These are phyloP conservation scores for Calonectria hawksworthii DNA, from an alignment of 2,329 filamentous ascomycete genomes.

Conservation along the genomic window DNA sequence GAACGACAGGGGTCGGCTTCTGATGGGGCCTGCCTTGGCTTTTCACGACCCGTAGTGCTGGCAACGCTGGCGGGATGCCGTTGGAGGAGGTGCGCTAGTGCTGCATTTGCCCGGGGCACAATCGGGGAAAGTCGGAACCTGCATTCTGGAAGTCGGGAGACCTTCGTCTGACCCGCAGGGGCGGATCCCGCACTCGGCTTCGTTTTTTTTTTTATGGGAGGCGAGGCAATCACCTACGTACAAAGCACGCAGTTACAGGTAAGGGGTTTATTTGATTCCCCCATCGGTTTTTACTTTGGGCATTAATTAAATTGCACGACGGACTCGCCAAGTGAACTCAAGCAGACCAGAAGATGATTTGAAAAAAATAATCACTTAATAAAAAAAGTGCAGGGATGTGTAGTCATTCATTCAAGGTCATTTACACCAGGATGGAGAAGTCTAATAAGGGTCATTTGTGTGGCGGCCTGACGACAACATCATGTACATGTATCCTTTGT, in stretches of 20 bases:
- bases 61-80: conserved; percentile 38
- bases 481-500: neutral
- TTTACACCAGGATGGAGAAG: conserved; percentile 16
- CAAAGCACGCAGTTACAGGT: conserved; percentile 5
- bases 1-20: conserved; percentile 8
- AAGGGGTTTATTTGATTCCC: conserved; percentile 6
- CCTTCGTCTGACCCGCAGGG: conserved; percentile 38
- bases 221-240: conserved; percentile 7
- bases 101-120: conserved; percentile 26
- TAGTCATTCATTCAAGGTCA: conserved; percentile 5
- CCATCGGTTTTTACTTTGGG: neutral
- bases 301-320: conserved; percentile 9
- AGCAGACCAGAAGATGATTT: neutral
- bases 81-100: conserved; percentile 38
- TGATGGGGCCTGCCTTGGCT: conserved; percentile 13
- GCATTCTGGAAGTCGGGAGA: conserved; percentile 43
- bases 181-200: conserved; percentile 12
- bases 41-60: conserved; percentile 40
- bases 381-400: conserved; percentile 9
- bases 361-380: neutral
- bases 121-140: conserved; percentile 45
- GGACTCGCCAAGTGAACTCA: neutral
- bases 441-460: conserved; percentile 8
- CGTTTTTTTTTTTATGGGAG: neutral
- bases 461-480: neutral